Evolutionary conservation across 768 basidiomycete species (phyloP), one percentile per base, ranked within the genome.

Genomic region (Agaricus sinodeliciosus): DNA sequence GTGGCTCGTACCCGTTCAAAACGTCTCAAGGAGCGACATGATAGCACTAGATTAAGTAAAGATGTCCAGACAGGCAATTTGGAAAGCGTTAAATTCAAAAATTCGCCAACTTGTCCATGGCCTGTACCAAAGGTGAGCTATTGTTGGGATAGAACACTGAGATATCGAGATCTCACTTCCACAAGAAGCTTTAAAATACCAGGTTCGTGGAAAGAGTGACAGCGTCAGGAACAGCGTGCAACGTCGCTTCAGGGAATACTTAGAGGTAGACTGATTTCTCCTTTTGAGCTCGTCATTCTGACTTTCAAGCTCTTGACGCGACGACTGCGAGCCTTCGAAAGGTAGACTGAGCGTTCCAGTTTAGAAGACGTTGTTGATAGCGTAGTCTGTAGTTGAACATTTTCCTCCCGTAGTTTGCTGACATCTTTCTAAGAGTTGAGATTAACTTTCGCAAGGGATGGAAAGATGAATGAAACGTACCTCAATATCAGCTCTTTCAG

Each of bases 141-240:
- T 7, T 16, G 6, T 27, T n/a, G 12, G 16, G 42, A 40, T 11
- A 35, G 16, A 46, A 34, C 3, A 22, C 22, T 22, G 9, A 31
- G 2, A 31, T 31, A 31, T 16, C 28, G 11, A 4, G 26, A 3
- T 49, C 74, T 26, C 48, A 83, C 90, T 74, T 90, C 78, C 15
- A 90, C 78, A 36, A 95, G 73, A 49, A 85, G 66, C 65, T 82
- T 81, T 25, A 81, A 71, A 8, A 71, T 94, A 3, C 84, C 85
- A 1, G 71, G 62, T 67, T 95, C 94, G 42, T 83, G 79, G 11
- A 87, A 77, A 28, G 87, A 90, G 65, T 96, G 94, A 0, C 93
- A 3, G 93, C 92, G 65, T 90, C 87, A 12, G 87, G 82, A 11
- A 93, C 85, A 46, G 92, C 78, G 55, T 81, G 74, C 4, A 94